A percentile compares a stretch with the other conserved stretches of the same genome.
These are phyloP conservation scores for Pseudozyma sp. DNA, from an alignment of 1,284 basidiomycete species.

Conservation along the genomic window DNA sequence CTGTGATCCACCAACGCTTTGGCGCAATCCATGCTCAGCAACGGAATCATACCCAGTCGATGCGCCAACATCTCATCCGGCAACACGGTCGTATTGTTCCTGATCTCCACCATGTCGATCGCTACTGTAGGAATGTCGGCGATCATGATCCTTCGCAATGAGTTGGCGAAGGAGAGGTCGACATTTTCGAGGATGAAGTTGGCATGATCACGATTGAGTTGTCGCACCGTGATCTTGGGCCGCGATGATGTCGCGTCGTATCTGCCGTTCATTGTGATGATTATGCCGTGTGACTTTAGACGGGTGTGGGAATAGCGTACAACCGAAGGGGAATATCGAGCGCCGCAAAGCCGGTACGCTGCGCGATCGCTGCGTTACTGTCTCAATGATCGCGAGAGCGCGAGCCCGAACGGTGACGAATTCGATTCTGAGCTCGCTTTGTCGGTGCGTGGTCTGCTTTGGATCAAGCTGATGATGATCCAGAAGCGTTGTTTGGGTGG, in stretches of 20 bases:
- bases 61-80: constrained; percentile 98
- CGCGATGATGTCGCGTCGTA: constrained; percentile 39
- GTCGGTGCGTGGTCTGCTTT: too few species aligned
- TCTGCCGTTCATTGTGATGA: constrained; percentile 34
- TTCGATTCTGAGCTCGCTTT: too few species aligned
- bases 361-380: too few species aligned
- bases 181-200: constrained; percentile 66
- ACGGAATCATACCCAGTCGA: constrained; percentile 91
- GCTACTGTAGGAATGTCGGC: constrained; percentile 72
- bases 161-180: constrained; percentile 67
- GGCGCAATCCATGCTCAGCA: constrained; percentile 75
- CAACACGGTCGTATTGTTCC: constrained; percentile 89
- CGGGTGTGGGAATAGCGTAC: neutral
- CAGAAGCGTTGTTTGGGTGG: too few species aligned
- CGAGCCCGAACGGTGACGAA: too few species aligned
- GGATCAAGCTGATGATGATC: too few species aligned
- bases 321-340: too few species aligned
- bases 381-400: neutral
- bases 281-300: neutral
- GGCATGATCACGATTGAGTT: constrained; percentile 57
- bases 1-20: constrained; percentile 64
- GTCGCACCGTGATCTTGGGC: constrained; percentile 57
- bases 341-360: too few species aligned
- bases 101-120: constrained; percentile 95
- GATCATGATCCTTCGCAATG: constrained; percentile 65